Percentiles rank a stretch among this genome's conserved stretches.
These are phyloP conservation scores for Solanum sitiens DNA, from an alignment of 257 asterid genomes.

Conservation along the genomic window DNA sequence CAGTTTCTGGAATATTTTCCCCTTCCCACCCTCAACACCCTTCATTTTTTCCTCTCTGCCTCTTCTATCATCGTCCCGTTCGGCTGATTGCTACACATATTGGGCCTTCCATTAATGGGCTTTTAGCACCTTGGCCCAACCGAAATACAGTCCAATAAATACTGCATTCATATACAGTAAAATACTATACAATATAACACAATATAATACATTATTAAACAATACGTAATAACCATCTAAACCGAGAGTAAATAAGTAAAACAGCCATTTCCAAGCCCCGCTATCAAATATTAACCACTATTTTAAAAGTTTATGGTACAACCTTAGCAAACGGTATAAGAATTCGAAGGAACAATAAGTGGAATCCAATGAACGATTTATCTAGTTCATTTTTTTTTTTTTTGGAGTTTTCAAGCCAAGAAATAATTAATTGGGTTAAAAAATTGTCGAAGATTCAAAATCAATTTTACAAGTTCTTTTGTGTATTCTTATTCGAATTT, in stretches of 20 bases:
- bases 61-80: not conserved
- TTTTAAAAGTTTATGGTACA: not conserved
- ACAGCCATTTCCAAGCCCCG: not conserved
- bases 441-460: too few relatives aligned
- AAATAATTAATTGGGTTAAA: too few relatives aligned
- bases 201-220: too few relatives aligned
- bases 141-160: not conserved
- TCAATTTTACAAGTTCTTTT: too few relatives aligned
- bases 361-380: not conserved
- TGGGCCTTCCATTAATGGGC: not conserved
- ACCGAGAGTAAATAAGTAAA: too few relatives aligned
- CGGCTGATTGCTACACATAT: not conserved
- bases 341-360: not conserved
- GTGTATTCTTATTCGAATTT: too few relatives aligned
- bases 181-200: too few relatives aligned
- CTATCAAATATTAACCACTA: not conserved
- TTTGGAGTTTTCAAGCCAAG: too few relatives aligned
- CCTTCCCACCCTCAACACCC: not conserved
- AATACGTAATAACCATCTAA: too few relatives aligned
- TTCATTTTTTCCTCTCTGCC: not conserved
- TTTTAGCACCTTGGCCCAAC: not conserved
- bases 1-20: slow-evolving; percentile 13
- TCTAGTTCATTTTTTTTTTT: not conserved
- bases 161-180: too few relatives aligned
- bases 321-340: not conserved